Percentiles rank a stretch among this genome's conserved stretches.
Conservation (phyloP, 1,139 yeast species). For the Hemisphaericaspora xylanilytica region DNA sequence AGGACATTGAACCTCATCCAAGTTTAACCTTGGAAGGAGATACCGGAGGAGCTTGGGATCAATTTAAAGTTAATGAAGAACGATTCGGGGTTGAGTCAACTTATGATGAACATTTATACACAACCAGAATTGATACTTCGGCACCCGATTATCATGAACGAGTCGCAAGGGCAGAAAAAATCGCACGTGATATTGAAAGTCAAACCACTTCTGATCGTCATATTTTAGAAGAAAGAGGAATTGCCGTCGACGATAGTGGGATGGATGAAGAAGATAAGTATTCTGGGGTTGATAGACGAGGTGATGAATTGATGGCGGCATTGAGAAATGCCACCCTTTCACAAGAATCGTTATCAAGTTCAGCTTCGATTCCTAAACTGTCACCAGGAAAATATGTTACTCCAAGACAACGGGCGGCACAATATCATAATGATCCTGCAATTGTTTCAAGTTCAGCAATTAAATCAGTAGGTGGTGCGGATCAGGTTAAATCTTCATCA, state of each 20-base stretch:
- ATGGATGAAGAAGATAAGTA: slow-evolving; percentile 94
- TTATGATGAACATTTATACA: slow-evolving; percentile 86
- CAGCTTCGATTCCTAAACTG: slow-evolving; percentile 5
- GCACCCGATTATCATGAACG: slow-evolving; percentile 73
- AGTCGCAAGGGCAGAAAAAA: slow-evolving; percentile 65
- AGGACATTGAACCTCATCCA: slow-evolving; percentile 21
- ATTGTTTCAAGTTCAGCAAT: slow-evolving; percentile 57
- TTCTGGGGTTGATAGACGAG: slow-evolving; percentile 77
- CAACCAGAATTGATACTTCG: slow-evolving; percentile 73
- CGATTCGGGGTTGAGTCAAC: slow-evolving; percentile 87
- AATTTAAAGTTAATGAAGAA: slow-evolving; percentile 82
- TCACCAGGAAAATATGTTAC: slow-evolving; percentile 50
- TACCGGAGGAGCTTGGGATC: slow-evolving; percentile 67
- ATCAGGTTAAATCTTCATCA: too few species aligned
- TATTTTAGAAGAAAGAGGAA: slow-evolving; percentile 88
- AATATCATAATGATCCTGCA: slow-evolving; percentile 74
- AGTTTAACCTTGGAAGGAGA: slow-evolving; percentile 43
- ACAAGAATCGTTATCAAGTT: slow-evolving; percentile 11
- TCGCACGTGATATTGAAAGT: slow-evolving; percentile 81
- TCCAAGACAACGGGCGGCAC: slow-evolving; percentile 65
- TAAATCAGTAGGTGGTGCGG: slow-evolving; percentile 10
- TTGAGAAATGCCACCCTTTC: slow-evolving; percentile 36
- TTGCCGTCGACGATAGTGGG: slow-evolving; percentile 74
- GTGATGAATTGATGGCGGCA: slow-evolving; percentile 66
- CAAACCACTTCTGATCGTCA: slow-evolving; percentile 72